Evolutionary conservation across 306 rosid genomes (phyloP), one percentile per base, ranked within the genome.

Genomic region (Cercis canadensis): DNA sequence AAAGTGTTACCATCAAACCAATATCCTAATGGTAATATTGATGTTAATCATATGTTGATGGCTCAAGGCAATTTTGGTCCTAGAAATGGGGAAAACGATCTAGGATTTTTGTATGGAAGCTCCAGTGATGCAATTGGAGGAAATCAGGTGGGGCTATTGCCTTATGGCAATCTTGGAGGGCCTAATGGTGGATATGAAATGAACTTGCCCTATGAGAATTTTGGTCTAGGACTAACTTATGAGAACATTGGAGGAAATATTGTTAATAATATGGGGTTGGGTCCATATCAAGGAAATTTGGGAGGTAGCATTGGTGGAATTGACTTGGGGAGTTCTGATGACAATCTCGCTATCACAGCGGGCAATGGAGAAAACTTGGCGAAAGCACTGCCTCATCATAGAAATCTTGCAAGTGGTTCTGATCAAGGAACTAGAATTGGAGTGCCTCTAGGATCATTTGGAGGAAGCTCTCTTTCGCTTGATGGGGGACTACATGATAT

Each of bases 401-500:
- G 62, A 21, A 57, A 14, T 32, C 6, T 33, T 31, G 74, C 54
- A 69, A 29, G 63, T 43, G n/a, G n/a, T n/a, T n/a, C n/a, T n/a
- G n/a, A n/a, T n/a, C n/a, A n/a, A n/a, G 74, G 43, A 7, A 8
- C n/a, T n/a, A n/a, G n/a, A n/a, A n/a, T n/a, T 9, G 74, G 74
- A 10, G 4, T 29, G 14, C 24, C 63, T 40, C 16, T 14, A 13
- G 60, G 47, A 8, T 12, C 43, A 13, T 40, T 31, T 19, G 54
- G 45, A 36, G 56, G 29, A 12, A 29, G 16, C 11, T 41, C 0
- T 64, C 50, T 40, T 16, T 57, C n/a, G n/a, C n/a, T n/a, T n/a
- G n/a, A n/a, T n/a, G n/a, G 59, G 16, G n/a, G 29, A 47, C n/a
- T n/a, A n/a, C 57, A 65, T 16, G 78, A 63, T 54, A 12, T 49